Conservation (phyloP, 495 filamentous ascomycete species). For the Bombardia bombarda region DNA sequence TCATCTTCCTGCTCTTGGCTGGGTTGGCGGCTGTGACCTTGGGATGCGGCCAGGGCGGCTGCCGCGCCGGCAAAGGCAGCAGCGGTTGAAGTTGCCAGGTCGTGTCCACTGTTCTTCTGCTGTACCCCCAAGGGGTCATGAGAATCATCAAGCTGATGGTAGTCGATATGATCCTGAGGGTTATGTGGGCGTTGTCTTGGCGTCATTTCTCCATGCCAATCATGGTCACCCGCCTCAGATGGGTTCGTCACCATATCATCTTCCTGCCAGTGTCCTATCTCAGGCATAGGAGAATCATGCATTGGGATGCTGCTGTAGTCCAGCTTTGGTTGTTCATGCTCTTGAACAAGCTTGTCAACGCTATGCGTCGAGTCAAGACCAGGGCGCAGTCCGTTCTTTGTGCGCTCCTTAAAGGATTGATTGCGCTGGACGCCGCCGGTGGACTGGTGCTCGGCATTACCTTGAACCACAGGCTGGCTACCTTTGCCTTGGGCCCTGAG, state of each 20-base stretch:
- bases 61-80: neutral
- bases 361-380: slow-evolving; percentile 70
- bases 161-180: slow-evolving; percentile 24
- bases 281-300: slow-evolving; percentile 55
- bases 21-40: slow-evolving; percentile 36
- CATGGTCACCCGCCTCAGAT: slow-evolving; percentile 25
- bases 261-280: slow-evolving; percentile 55
- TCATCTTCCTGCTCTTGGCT: slow-evolving; percentile 46
- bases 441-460: slow-evolving; percentile 18
- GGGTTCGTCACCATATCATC: slow-evolving; percentile 43
- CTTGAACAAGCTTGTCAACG: slow-evolving; percentile 46
- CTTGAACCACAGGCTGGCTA: slow-evolving; percentile 25
- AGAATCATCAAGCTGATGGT: slow-evolving; percentile 18
- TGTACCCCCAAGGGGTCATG: slow-evolving; percentile 5
- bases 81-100: slow-evolving; percentile 17
- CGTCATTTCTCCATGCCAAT: slow-evolving; percentile 32
- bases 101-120: slow-evolving; percentile 13
- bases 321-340: slow-evolving; percentile 40
- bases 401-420: slow-evolving; percentile 49
- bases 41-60: slow-evolving; percentile 36
- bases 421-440: slow-evolving; percentile 35
- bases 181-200: slow-evolving; percentile 26
- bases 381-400: slow-evolving; percentile 37
- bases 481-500: slow-evolving; percentile 30
- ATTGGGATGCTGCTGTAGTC: slow-evolving; percentile 57